Percentiles rank a stretch among this genome's conserved stretches.
These are phyloP conservation scores for Epichloe aotearoae DNA, from an alignment of 2,329 filamentous ascomycete species.

Conservation along the genomic window DNA sequence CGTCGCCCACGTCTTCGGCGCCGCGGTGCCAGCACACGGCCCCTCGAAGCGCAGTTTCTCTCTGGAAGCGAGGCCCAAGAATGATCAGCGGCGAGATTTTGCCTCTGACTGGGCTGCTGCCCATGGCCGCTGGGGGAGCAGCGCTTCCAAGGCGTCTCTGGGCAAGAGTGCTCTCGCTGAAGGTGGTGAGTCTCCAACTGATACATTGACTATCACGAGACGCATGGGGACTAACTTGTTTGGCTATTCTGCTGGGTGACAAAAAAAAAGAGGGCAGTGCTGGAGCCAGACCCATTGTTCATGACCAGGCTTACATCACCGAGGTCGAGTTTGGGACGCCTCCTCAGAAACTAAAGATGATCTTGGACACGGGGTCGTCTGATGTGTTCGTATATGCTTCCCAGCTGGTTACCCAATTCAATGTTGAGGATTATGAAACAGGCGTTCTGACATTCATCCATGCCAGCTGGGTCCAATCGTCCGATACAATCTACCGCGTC, in stretches of 20 bases:
- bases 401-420: not conserved
- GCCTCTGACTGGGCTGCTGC: constrained; percentile 20
- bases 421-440: not conserved
- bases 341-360: constrained; percentile 31
- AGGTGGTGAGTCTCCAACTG: constrained; percentile 12
- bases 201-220: too few species aligned
- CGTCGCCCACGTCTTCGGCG: not conserved
- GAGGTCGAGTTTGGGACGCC: constrained; percentile 34
- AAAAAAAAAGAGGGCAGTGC: constrained; percentile 9
- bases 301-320: constrained; percentile 30
- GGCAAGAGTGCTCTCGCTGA: constrained; percentile 16
- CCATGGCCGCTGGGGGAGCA: constrained; percentile 22
- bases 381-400: constrained; percentile 43
- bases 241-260: not conserved
- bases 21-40: not conserved
- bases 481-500: constrained; percentile 28
- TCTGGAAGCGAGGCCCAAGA: constrained; percentile 13
- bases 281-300: constrained; percentile 23
- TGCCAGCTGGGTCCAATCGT: constrained; percentile 39
- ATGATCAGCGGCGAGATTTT: constrained; percentile 17
- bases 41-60: constrained; percentile 12
- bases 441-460: not conserved
- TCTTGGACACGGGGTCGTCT: constrained; percentile 41
- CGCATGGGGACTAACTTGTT: not conserved
- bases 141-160: constrained; percentile 9